Evolutionary conservation across 2,329 filamentous ascomycete species (phyloP).

Genomic region (Xylariaceae sp.): DNA sequence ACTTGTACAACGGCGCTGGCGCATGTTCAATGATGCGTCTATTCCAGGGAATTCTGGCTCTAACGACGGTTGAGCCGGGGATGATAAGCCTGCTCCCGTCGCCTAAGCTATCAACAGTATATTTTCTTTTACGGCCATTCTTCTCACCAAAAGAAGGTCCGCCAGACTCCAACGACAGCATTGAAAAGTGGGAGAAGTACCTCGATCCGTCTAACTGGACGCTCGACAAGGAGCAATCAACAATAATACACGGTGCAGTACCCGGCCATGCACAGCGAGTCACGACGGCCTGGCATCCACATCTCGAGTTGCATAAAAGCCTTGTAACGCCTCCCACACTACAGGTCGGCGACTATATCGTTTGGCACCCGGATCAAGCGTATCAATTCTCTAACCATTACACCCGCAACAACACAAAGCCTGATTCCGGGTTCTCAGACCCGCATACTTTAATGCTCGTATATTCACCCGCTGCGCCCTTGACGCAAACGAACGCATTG

Average conservation of each 20-base stretch:
- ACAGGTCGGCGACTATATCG: constrained; percentile 53
- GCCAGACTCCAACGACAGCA: constrained; percentile 31
- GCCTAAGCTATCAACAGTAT: constrained; percentile 45
- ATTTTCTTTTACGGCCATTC: constrained; percentile 49
- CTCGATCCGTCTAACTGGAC: constrained; percentile 40
- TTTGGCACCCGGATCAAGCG: constrained; percentile 56
- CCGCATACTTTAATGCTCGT: constrained; percentile 45
- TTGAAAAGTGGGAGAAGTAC: constrained; percentile 45
- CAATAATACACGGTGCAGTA: constrained; percentile 56
- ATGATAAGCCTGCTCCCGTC: constrained; percentile 46
- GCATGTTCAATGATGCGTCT: constrained; percentile 57
- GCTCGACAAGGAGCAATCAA: constrained; percentile 47
- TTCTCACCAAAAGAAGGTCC: constrained; percentile 44
- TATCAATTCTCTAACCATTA: constrained; percentile 47
- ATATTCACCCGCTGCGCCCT: constrained; percentile 52
- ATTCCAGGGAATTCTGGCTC: constrained; percentile 54
- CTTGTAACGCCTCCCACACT: constrained; percentile 53
- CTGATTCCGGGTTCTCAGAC: background rate
- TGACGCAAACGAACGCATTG: constrained; percentile 55
- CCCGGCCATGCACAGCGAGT: constrained; percentile 56
- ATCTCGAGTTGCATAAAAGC: constrained; percentile 49
- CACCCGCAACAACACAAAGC: constrained; percentile 25
- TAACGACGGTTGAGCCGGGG: constrained; percentile 48
- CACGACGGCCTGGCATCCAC: constrained; percentile 55
- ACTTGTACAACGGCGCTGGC: constrained; percentile 55